Base-by-base conservation (phyloP, 805 yeast genomes). In the Sugiyamaella smithiae region DNA sequence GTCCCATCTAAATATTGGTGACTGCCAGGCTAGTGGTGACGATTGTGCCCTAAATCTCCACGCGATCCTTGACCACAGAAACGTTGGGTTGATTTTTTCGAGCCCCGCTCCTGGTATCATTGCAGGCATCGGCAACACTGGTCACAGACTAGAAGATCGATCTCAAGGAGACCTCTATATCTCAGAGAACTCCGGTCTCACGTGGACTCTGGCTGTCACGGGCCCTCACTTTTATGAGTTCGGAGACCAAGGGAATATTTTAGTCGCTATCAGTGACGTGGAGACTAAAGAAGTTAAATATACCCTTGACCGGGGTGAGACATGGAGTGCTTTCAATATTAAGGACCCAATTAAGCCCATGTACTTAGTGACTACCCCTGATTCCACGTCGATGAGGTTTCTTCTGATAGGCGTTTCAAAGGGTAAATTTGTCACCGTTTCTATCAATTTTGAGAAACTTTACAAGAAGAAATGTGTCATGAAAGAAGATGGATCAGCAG, bases 171-270 rank as follows among this genome's bases (percentile, higher is more conserved):
- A 68, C 44, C 80, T 93, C 1, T 88, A 71, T 61, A 61, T 86
- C 5, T 84, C 95, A 0, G 69, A 84, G 49, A 88, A 88, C 67
- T 89, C 87, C 22, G 96, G 96, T 23, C 59, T 72, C n/a, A 69
- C 84, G 0, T 88, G 96, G 96, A 65, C 67, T 23, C 62, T 69
- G 48, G 76, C 81, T 1, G 57, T 80, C 11, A 77, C 78, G 22
- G 75, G 72, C 37, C 77, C 86, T 2, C 71, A 78, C 32, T 52
- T 72, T 2, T 79, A 77, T 53, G 73, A 81, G 1, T 81, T 80
- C 67, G 95, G 91, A 41, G 95, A 88, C 64, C 78, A 77, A 50
- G 96, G 96, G 28, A 85, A 87, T 58, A 64, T 88, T 8, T 75
- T 86, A 14, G 64, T 84, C 1, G 84, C 87, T 1, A 64, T 78